Base-by-base conservation (phyloP, 2,329 filamentous ascomycete species). In the Apiospora marii region DNA sequence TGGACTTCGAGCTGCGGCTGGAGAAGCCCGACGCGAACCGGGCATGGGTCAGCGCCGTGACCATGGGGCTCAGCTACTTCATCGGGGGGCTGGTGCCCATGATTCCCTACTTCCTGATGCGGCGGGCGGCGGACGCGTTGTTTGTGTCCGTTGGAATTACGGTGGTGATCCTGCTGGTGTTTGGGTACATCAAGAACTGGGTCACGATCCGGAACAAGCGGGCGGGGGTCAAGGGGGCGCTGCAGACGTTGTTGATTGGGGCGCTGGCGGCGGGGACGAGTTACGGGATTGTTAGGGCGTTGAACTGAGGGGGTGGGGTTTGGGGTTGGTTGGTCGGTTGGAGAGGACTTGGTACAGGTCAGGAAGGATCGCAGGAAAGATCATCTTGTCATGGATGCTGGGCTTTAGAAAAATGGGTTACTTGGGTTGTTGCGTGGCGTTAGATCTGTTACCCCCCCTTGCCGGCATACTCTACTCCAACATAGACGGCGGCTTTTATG, bases 231-330 rank as follows among this genome's bases (percentile, higher is more conserved):
- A 87, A 86, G 81, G 91, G 91, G 8, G 91, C 90, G 0, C 69
- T 90, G 41, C 89, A 93, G 82, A 93, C 92, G 80, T 82, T 92
- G 64, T 77, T 91, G 27, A 88, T 93, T 64, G 92, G 92, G 43
- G 88, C 90, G 19, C 75, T 92, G 72, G 92, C 92, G 6, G 92
- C 92, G 0, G 91, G 88, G 1, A 90, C 91, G 12, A 91, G 91
- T 30, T 92, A 93, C 80, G 86, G 82, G 4, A 87, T 92, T 72
- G 90, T 92, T 41, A 85, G 87, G 73, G 79, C 85, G n/a, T 83
- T 92, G 73, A 88, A 90, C 74, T 79, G 77, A 22, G 22, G 24
- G 13, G n/a, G 22, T 22, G 8, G 4, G 41, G 7, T 8, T 24
- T 51, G 16, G 0, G 48, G 0, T 8, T 49, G 48, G 7, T 22